phyloP scores from a whole-genome alignment of 1,284 basidiomycete species.

The Irpex lacteus region DNA sequence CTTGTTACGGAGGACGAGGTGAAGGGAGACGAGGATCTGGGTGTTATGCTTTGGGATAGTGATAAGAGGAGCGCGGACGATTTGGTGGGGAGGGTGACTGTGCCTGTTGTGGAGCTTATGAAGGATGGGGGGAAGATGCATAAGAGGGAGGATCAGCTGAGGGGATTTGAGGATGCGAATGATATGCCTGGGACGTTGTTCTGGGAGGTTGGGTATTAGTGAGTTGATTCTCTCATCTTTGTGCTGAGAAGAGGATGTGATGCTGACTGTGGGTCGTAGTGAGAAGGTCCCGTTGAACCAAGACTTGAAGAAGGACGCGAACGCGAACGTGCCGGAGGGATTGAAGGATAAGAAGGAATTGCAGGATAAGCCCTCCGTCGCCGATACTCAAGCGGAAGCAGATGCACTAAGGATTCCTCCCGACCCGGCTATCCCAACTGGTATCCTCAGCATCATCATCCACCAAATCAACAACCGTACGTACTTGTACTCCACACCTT shows the following conservation, averaged over 20 bases:
- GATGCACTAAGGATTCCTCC: constrained; percentile 39
- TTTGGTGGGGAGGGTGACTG: constrained; percentile 66
- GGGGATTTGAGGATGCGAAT: constrained; percentile 63
- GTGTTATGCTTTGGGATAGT: constrained; percentile 59
- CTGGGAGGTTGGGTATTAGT: constrained; percentile 32
- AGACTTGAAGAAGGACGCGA: constrained; percentile 17
- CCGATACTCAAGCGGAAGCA: constrained; percentile 19
- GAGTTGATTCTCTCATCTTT: neutral
- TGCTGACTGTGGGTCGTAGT: neutral
- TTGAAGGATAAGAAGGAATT: constrained; percentile 16
- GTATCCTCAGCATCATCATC: constrained; percentile 50
- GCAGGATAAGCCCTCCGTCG: constrained; percentile 17
- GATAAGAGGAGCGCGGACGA: constrained; percentile 62
- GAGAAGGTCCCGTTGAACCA: constrained; percentile 19
- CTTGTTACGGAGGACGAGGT: constrained; percentile 54
- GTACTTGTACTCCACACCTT: neutral
- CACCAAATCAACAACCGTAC: constrained; percentile 47
- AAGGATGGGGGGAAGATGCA: constrained; percentile 49
- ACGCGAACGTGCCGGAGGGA: constrained; percentile 13
- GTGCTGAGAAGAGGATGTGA: neutral
- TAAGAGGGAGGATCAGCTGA: constrained; percentile 52
- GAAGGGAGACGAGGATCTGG: constrained; percentile 46
- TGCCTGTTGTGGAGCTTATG: constrained; percentile 56
- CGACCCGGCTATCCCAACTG: constrained; percentile 49
- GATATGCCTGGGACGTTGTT: constrained; percentile 47